phyloP scores from a whole-genome alignment of 768 basidiomycete species.

The Tulasnella calospora region DNA sequence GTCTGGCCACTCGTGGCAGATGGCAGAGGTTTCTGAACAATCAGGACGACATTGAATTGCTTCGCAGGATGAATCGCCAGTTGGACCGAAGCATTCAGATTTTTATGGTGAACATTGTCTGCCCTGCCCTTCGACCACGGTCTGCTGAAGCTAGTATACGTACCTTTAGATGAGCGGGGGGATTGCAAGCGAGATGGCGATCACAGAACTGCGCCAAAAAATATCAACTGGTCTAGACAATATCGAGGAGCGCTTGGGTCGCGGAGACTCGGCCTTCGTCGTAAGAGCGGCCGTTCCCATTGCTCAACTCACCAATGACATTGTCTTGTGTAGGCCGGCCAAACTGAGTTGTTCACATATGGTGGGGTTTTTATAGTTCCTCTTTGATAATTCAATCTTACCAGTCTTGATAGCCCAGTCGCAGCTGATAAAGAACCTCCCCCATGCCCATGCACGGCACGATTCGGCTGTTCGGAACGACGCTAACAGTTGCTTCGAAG shows the following conservation, averaged over 20 bases:
- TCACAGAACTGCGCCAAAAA: neutral
- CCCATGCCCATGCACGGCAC: constrained; percentile 6
- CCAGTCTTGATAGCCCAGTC: neutral
- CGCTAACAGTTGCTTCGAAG: neutral
- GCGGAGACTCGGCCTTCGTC: neutral
- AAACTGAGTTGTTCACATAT: neutral
- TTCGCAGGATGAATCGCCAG: neutral
- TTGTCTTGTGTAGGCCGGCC: neutral
- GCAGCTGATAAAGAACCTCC: neutral
- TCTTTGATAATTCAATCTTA: neutral
- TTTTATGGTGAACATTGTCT: neutral
- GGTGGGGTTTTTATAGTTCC: neutral
- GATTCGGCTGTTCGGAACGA: constrained; percentile 1
- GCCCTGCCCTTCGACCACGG: neutral
- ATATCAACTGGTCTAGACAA: neutral
- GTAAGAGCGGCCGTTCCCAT: neutral
- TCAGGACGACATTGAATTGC: neutral
- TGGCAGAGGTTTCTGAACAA: neutral
- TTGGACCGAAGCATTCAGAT: neutral
- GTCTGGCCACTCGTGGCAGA: neutral
- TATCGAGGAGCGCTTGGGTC: neutral
- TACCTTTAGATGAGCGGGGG: neutral
- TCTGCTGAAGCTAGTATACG: neutral
- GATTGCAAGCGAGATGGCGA: neutral
- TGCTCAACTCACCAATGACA: neutral